phyloP scores from a whole-genome alignment of 108 stramenopile genomes.

The Seminavis robusta region DNA sequence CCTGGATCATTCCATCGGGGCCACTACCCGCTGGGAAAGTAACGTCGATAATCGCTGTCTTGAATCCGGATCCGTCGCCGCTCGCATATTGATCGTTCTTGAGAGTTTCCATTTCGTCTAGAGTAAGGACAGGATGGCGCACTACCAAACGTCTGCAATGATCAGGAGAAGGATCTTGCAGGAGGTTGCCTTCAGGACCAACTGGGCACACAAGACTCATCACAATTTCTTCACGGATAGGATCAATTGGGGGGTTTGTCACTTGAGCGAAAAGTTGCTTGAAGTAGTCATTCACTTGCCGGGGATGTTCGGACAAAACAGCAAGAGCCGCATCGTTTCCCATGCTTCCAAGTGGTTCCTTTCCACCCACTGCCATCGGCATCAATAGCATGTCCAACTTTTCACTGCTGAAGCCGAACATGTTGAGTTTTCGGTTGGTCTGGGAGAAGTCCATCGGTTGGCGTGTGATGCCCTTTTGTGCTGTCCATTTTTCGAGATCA shows the following conservation, averaged over 20 bases:
- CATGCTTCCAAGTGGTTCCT: conserved; percentile 97
- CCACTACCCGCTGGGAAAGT: conserved; percentile 89
- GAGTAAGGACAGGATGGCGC: conserved; percentile 86
- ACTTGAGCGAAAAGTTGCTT: conserved; percentile 99
- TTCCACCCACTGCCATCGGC: conserved; percentile 91
- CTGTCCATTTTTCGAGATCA: conserved; percentile 78
- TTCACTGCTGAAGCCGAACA: conserved; percentile 94
- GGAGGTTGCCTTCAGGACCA: conserved; percentile 90
- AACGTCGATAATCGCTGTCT: conserved; percentile 80
- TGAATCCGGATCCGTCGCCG: conserved; percentile 70
- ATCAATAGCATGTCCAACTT: conserved; percentile 92
- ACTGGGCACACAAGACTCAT: conserved; percentile 97
- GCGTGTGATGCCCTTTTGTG: conserved; percentile 17
- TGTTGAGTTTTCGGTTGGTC: conserved; percentile 81
- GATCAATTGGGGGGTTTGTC: conserved; percentile 98
- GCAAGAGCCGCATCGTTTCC: conserved; percentile 98
- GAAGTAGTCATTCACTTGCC: conserved; percentile 94
- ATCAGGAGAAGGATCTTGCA: conserved; percentile 65
- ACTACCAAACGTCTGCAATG: conserved; percentile 88
- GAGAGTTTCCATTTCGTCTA: conserved; percentile 91
- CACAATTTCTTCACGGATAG: conserved; percentile 96
- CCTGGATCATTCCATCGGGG: conserved; percentile 88
- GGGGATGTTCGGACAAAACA: conserved; percentile 90
- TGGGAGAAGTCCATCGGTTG: conserved; percentile 68
- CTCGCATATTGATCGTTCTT: conserved; percentile 76